These are phyloP conservation scores for Fusarium sp. DNA, from an alignment of 2,329 filamentous ascomycete genomes.

Conservation along the genomic window DNA sequence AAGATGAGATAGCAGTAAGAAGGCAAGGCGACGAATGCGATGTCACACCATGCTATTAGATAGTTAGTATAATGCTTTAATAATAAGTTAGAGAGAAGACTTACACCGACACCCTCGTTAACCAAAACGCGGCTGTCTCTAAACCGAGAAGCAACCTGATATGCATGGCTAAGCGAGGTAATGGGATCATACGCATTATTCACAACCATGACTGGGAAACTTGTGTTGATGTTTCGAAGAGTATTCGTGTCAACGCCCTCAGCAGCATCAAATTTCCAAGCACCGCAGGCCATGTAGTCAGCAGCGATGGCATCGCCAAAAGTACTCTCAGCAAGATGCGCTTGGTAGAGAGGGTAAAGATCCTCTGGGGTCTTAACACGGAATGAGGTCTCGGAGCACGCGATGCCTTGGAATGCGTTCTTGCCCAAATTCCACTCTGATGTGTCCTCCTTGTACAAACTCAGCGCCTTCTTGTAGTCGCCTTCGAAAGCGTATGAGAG, in stretches of 20 bases:
- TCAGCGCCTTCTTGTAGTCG: slow-evolving; percentile 22
- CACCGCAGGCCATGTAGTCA: slow-evolving; percentile 14
- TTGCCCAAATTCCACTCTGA: slow-evolving; percentile 32
- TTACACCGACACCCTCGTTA: slow-evolving; percentile 41
- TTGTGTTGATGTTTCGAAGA: slow-evolving; percentile 36
- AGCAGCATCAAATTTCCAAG: slow-evolving; percentile 34
- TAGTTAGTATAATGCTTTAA: background rate
- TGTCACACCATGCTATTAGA: slow-evolving; percentile 26
- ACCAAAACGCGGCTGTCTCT: slow-evolving; percentile 35
- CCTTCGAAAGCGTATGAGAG: slow-evolving; percentile 13
- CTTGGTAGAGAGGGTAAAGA: slow-evolving; percentile 18
- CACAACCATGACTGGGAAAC: slow-evolving; percentile 32
- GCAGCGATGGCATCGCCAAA: slow-evolving; percentile 28
- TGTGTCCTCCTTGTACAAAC: slow-evolving; percentile 1
- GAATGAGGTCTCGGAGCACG: slow-evolving; percentile 30
- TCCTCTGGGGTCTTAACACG: slow-evolving; percentile 24
- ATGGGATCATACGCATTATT: slow-evolving; percentile 41
- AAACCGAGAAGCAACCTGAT: slow-evolving; percentile 32
- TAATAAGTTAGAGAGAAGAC: background rate
- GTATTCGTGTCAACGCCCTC: slow-evolving; percentile 27
- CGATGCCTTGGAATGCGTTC: slow-evolving; percentile 24
- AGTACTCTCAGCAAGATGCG: slow-evolving; percentile 22
- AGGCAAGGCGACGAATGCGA: slow-evolving; percentile 28
- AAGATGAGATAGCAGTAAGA: slow-evolving; percentile 14
- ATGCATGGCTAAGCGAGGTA: slow-evolving; percentile 31